Conservation (phyloP, 768 basidiomycete genomes). For the Xerocomellus amylosporus region DNA sequence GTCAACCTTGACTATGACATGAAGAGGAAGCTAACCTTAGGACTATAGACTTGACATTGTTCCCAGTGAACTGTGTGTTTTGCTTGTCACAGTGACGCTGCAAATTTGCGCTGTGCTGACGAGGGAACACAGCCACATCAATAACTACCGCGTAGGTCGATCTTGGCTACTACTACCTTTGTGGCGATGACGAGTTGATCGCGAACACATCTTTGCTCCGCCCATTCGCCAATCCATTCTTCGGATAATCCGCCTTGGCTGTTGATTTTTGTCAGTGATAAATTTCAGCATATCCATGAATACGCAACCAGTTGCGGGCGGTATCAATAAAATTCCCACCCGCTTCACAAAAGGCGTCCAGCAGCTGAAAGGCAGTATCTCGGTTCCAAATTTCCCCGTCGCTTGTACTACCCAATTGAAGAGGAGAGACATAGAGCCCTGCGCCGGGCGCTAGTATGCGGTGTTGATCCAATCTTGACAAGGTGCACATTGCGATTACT, state of each 20-base stretch:
- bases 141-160: too few species aligned
- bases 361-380: background rate
- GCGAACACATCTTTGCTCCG: background rate
- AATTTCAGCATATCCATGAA: background rate
- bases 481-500: background rate
- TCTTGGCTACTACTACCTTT: background rate
- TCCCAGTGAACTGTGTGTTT: background rate
- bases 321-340: conserved; percentile 3
- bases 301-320: background rate
- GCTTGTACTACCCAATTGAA: background rate
- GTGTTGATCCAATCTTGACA: background rate
- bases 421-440: background rate
- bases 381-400: background rate
- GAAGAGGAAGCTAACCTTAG: background rate
- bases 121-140: too few species aligned
- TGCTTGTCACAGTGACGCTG: background rate
- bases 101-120: background rate
- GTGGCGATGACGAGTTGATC: background rate
- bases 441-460: background rate
- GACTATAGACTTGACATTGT: background rate
- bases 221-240: background rate
- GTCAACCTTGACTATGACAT: background rate
- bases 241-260: background rate
- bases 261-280: background rate
- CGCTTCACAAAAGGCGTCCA: background rate